phyloP scores from a whole-genome alignment of 1,139 yeast species.

The Taphrina wiesneri region DNA sequence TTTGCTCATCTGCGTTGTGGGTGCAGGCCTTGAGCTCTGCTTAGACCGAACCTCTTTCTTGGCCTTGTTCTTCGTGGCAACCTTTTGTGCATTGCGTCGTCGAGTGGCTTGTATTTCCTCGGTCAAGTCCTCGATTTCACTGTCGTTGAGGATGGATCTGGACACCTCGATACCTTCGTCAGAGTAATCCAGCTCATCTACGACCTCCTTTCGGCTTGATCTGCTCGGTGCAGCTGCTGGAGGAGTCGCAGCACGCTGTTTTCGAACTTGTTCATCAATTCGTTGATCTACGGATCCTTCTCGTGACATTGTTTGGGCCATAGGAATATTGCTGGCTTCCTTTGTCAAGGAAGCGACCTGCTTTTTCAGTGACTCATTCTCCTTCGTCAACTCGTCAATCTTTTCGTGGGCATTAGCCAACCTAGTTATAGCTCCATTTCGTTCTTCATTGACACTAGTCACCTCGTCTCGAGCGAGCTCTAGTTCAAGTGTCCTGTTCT shows the following conservation, averaged over 20 bases:
- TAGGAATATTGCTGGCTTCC: not conserved
- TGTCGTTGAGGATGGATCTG: slow-evolving; percentile 21
- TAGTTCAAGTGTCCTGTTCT: slow-evolving; percentile 28
- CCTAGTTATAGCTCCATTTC: slow-evolving; percentile 37
- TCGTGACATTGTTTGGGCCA: not conserved
- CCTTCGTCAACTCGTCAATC: slow-evolving; percentile 33
- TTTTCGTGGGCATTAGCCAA: slow-evolving; percentile 37
- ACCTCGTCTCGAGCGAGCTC: slow-evolving; percentile 30
- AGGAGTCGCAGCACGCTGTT: not conserved
- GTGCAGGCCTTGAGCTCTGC: not conserved
- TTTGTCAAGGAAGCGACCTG: slow-evolving; percentile 19
- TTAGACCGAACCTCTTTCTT: not conserved
- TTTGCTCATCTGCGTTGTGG: not conserved
- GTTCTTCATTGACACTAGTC: slow-evolving; percentile 37
- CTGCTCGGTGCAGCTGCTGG: not conserved
- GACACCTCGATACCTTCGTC: slow-evolving; percentile 28
- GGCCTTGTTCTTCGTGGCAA: not conserved
- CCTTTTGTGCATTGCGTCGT: not conserved
- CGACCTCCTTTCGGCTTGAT: not conserved
- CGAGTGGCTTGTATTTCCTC: slow-evolving; percentile 17
- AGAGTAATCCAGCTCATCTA: slow-evolving; percentile 4
- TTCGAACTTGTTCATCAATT: slow-evolving; percentile 3
- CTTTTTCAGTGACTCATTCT: slow-evolving; percentile 29
- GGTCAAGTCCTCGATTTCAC: slow-evolving; percentile 20
- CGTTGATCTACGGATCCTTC: slow-evolving; percentile 3